Evolutionary conservation across 2,329 filamentous ascomycete species (phyloP), one percentile per base, ranked within the genome.

Genomic region (Akanthomyces uredinophilus): DNA sequence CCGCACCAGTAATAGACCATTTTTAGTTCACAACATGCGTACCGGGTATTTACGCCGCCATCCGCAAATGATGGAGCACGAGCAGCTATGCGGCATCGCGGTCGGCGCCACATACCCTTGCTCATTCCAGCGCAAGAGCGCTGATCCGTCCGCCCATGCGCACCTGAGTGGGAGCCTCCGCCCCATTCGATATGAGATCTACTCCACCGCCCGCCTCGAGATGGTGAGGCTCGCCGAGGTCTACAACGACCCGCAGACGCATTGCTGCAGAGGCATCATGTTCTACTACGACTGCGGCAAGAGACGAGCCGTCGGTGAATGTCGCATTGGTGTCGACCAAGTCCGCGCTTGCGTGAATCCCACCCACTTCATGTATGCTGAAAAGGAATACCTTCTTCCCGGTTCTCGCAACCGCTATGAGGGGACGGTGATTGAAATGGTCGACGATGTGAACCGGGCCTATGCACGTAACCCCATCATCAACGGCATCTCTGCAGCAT

Each of bases 361-460:
- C 8, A 52, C 46, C 4, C 57, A 52, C 27, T 29, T 60, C 14
- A 50, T 59, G 55, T 59, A 50, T 29, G 20, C 55, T 5, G 55
- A 57, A 24, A 57, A 57, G 29, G 54, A 57, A 1, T 57, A 57
- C n/a, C 13, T 47, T 13, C 54, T 57, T 24, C 43, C 55, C 10
- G 35, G 50, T 46, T 59, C 55, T 27, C 54, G 43, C 29, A 57
- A 43, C 5, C 54, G 54, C n/a, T 57, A 57, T 35, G 54, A 57
- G 13, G 54, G 54, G 11, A 47, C 41, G 8, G 54, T 57, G 29
- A 37, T 57, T 37, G 54, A 57, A 46, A 57, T 57, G 54, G 41
- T 46, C 6, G 27, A 57, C 3, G 54, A 57, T 13, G n/a, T 57
- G 18, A 46, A n/a, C 14, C 54, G 43, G 2, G 54, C 29, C 20